Percentiles rank a stretch among this genome's conserved stretches.
Evolutionary conservation across 2,329 filamentous ascomycete genomes (phyloP).

Genomic region (Apiospora arundinis): DNA sequence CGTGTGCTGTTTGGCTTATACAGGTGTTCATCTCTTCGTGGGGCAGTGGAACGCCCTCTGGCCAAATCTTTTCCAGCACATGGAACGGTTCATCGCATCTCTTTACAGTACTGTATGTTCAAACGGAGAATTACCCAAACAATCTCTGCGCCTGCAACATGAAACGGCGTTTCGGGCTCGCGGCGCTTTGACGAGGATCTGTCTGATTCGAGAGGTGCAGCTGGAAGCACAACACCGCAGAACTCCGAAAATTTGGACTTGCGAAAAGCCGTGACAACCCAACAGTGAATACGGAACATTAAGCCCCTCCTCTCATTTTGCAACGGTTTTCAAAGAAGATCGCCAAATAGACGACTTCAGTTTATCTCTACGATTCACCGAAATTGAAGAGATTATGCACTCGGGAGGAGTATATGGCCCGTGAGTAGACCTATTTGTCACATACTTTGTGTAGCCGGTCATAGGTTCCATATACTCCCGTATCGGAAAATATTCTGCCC

Average conservation of each 20-base stretch:
- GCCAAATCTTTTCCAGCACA: background rate
- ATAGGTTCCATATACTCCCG: too few species aligned
- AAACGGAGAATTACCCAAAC: background rate
- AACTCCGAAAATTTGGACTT: background rate
- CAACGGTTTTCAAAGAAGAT: too few species aligned
- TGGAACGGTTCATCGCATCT: background rate
- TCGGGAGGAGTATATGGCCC: too few species aligned
- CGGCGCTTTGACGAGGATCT: background rate
- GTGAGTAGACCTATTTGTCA: too few species aligned
- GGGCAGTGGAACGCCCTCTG: background rate
- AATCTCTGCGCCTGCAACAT: background rate
- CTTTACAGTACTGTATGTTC: background rate
- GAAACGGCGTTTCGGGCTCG: background rate
- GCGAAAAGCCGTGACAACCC: background rate
- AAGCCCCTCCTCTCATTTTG: background rate
- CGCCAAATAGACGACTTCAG: too few species aligned
- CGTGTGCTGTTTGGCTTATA: background rate
- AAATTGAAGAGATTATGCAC: too few species aligned
- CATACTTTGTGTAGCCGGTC: too few species aligned
- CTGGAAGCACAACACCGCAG: background rate
- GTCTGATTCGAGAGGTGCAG: background rate
- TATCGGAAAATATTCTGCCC: too few species aligned
- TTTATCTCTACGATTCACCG: too few species aligned
- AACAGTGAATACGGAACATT: background rate
- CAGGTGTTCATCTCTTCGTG: background rate